Conservation (phyloP, 1,284 basidiomycete genomes). For the Heliocybe sulcata region DNA sequence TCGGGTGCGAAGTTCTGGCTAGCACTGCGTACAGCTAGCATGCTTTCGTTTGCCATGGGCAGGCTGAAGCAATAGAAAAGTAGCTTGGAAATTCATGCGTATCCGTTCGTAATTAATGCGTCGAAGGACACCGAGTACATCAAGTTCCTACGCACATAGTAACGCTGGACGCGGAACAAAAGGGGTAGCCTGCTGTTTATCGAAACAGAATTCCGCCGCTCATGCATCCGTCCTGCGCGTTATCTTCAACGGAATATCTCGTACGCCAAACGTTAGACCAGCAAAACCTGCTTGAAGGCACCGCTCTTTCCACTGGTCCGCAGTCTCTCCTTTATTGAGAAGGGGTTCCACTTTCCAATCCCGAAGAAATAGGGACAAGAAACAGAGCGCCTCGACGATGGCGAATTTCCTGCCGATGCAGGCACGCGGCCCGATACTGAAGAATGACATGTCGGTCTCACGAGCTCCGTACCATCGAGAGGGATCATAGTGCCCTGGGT, state of each 20-base stretch:
- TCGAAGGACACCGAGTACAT: no score
- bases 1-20: no score
- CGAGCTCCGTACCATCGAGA: conserved; percentile 30
- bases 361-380: conserved; percentile 40
- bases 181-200: no score
- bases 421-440: conserved; percentile 39
- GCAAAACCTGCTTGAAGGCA: neutral
- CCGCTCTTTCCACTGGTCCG: neutral
- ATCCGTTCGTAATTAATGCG: neutral
- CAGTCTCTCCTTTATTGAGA: neutral
- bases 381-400: conserved; percentile 40
- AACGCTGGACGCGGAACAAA: no score
- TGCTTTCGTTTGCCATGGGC: no score
- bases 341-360: conserved; percentile 38
- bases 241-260: neutral
- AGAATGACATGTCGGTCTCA: conserved; percentile 25
- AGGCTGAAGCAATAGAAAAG: no score
- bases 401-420: conserved; percentile 46
- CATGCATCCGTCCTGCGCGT: neutral
- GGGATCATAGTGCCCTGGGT: conserved; percentile 29
- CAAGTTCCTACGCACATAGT: no score
- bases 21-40: no score
- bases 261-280: neutral
- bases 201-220: no score
- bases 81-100: neutral